phyloP scores from a whole-genome alignment of 768 basidiomycete genomes.

The Megacollybia marginata region DNA sequence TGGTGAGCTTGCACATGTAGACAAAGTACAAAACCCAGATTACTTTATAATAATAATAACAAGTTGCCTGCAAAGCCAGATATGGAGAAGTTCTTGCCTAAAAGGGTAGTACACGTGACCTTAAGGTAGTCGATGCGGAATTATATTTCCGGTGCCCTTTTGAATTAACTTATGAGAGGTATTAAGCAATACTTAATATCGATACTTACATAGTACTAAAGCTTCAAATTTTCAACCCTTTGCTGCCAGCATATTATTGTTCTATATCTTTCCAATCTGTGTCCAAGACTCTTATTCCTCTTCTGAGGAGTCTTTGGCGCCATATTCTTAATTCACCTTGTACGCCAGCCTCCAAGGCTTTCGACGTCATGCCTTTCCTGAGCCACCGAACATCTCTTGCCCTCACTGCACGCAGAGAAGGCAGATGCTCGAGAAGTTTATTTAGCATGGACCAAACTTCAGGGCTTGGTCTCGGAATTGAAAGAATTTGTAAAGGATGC shows the following conservation, averaged over 20 bases:
- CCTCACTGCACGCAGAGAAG: conserved; percentile 48
- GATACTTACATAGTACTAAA: too few relatives aligned
- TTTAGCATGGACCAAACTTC: conserved; percentile 55
- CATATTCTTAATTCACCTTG: conserved; percentile 79
- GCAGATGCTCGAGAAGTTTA: conserved; percentile 45
- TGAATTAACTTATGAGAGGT: too few relatives aligned
- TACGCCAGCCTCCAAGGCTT: conserved; percentile 66
- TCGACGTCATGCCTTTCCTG: conserved; percentile 51
- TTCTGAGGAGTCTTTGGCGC: conserved; percentile 51
- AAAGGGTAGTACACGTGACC: too few relatives aligned
- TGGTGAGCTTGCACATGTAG: too few relatives aligned
- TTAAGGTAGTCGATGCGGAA: too few relatives aligned
- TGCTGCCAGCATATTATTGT: conserved; percentile 1
- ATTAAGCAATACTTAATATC: too few relatives aligned
- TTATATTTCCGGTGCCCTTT: too few relatives aligned
- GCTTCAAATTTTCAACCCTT: too few relatives aligned
- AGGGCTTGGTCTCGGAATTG: conserved; percentile 64
- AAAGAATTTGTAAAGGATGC: conserved; percentile 54
- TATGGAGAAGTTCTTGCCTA: too few relatives aligned
- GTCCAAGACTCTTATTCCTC: conserved; percentile 60
- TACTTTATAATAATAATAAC: too few relatives aligned
- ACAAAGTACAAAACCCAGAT: too few relatives aligned
- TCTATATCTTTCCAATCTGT: conserved; percentile 57
- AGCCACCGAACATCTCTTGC: conserved; percentile 70
- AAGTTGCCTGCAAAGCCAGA: too few relatives aligned